phyloP scores from a whole-genome alignment of 257 asterid species.

The Fraxinus quadrangulata region DNA sequence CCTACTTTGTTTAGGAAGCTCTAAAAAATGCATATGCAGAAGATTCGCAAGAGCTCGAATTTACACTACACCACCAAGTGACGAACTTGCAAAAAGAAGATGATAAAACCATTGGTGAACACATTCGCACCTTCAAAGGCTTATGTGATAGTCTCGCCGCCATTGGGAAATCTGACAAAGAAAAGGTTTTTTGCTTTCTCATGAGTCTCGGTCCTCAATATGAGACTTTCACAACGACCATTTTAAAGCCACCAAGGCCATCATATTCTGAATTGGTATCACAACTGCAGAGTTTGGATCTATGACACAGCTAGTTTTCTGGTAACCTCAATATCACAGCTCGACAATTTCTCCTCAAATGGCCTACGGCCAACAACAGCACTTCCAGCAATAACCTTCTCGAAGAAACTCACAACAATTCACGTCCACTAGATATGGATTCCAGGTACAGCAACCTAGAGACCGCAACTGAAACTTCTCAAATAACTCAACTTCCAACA shows the following conservation, averaged over 20 bases:
- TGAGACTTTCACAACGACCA: conserved; percentile 10
- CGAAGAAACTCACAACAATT: not conserved
- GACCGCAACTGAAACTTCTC: no score
- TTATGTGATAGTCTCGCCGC: conserved; percentile 15
- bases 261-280: conserved; percentile 2
- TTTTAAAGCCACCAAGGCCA: not conserved
- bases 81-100: conserved; percentile 3
- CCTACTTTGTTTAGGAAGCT: no score
- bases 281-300: conserved; percentile 12
- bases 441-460: conserved; percentile 1
- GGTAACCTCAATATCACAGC: not conserved
- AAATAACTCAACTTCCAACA: no score
- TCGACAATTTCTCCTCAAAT: no score
- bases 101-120: not conserved
- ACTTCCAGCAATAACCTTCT: not conserved
- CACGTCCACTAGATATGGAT: conserved; percentile 4
- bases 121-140: conserved; percentile 7
- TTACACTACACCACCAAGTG: not conserved
- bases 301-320: not conserved
- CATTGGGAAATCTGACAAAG: conserved; percentile 13
- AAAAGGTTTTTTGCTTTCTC: not conserved
- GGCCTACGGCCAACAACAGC: conserved; percentile 12
- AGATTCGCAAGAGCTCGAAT: conserved; percentile 20
- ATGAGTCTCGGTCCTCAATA: conserved; percentile 9
- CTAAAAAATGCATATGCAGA: not conserved